These are phyloP conservation scores for Drosera spatulata DNA, from an alignment of 179 eudicot species.

Conservation along the genomic window DNA sequence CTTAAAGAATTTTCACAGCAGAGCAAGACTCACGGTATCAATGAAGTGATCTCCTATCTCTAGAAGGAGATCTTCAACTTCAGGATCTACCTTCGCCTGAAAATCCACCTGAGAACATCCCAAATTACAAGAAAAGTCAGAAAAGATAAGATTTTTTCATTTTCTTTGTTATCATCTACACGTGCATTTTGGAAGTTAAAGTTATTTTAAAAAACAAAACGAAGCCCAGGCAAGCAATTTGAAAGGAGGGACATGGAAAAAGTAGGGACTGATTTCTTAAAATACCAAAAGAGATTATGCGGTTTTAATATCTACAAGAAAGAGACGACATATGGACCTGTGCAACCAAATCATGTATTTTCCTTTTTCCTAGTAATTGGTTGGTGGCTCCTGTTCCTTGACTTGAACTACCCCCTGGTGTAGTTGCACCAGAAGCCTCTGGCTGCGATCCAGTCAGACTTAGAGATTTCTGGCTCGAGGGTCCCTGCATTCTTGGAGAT, in stretches of 20 bases:
- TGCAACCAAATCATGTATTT: conserved; percentile 84
- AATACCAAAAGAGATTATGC: too few species aligned
- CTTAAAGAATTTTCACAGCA: neutral
- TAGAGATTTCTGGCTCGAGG: conserved; percentile 66
- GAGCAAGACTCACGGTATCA: conserved; percentile 69
- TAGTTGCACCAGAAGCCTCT: conserved; percentile 75
- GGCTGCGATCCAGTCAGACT: conserved; percentile 94
- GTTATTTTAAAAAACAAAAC: too few species aligned
- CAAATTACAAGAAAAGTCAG: neutral
- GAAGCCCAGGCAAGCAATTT: too few species aligned
- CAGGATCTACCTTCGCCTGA: conserved; percentile 68
- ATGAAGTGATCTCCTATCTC: conserved; percentile 88
- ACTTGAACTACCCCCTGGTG: conserved; percentile 89
- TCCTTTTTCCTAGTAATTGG: conserved; percentile 83
- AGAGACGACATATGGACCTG: conserved; percentile 32
- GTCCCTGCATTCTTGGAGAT: conserved; percentile 55
- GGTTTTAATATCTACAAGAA: too few species aligned
- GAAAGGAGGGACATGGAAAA: too few species aligned
- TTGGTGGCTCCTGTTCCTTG: conserved; percentile 91
- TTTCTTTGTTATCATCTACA: too few species aligned
- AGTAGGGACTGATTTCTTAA: too few species aligned
- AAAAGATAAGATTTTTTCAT: too few species aligned
- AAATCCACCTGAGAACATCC: conserved; percentile 54
- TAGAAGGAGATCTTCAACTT: conserved; percentile 81
- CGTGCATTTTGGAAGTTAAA: too few species aligned